Conservation (phyloP, 306 rosid species). For the Acacia melanoxylon region DNA sequence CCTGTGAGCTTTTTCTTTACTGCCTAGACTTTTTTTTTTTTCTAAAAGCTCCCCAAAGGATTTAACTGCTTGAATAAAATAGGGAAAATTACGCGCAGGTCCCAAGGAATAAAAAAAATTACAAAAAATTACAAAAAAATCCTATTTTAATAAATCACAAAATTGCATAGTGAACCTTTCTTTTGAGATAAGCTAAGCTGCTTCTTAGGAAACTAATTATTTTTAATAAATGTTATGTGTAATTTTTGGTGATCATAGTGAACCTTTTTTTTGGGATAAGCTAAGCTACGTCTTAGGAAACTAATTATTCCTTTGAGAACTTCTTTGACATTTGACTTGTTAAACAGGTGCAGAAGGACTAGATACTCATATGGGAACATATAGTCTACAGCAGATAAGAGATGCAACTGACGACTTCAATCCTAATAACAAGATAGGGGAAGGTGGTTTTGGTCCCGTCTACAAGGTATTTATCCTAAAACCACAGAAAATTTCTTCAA, state of each 20-base stretch:
- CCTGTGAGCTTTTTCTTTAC: too few species aligned
- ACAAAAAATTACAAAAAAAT: too few species aligned
- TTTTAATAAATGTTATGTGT: background rate
- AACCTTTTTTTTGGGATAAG: background rate
- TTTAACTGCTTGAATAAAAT: too few species aligned
- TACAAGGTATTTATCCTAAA: constrained; percentile 50
- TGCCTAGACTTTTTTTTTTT: too few species aligned
- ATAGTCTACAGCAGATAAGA: constrained; percentile 46
- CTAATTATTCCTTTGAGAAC: background rate
- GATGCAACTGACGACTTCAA: constrained; percentile 61
- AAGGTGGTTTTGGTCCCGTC: constrained; percentile 84
- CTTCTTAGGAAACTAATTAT: too few species aligned
- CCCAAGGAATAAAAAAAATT: too few species aligned
- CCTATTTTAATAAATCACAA: too few species aligned
- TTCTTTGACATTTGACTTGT: constrained; percentile 4
- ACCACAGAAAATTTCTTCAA: background rate
- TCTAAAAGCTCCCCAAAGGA: too few species aligned
- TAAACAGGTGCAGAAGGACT: constrained; percentile 37
- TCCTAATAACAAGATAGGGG: constrained; percentile 58
- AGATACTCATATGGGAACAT: constrained; percentile 38
- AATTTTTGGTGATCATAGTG: background rate
- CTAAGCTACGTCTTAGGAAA: background rate
- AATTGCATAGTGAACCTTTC: too few species aligned
- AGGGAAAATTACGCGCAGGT: too few species aligned
- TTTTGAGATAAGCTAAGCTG: too few species aligned